Conservation (phyloP, 2,329 filamentous ascomycete genomes). For the Biscogniauxia marginata region DNA sequence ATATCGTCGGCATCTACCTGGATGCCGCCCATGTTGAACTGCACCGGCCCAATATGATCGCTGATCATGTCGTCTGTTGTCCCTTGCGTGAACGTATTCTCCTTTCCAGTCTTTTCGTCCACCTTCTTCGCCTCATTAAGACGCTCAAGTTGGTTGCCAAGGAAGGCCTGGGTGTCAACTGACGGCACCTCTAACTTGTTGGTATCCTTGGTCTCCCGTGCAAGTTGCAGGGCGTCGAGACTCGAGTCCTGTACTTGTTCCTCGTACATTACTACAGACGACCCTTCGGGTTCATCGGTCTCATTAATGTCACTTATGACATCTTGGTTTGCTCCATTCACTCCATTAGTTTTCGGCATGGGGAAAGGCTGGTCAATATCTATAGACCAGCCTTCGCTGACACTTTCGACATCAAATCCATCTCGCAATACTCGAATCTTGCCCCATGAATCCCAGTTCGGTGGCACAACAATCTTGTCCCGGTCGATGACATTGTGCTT, state of each 20-base stretch:
- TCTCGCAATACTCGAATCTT: constrained; percentile 92
- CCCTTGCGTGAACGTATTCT: constrained; percentile 30
- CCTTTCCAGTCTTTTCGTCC: constrained; percentile 45
- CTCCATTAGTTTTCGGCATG: constrained; percentile 28
- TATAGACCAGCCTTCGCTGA: constrained; percentile 81
- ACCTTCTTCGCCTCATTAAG: constrained; percentile 65
- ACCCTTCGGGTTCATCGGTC: constrained; percentile 49
- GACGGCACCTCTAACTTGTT: constrained; percentile 60
- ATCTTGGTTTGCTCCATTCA: constrained; percentile 22
- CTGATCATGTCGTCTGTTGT: constrained; percentile 48
- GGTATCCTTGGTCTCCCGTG: constrained; percentile 47
- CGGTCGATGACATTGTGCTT: constrained; percentile 92
- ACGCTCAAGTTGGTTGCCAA: constrained; percentile 70
- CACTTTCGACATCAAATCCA: constrained; percentile 84
- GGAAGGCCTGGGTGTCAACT: constrained; percentile 75
- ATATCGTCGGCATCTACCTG: constrained; percentile 94
- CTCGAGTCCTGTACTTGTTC: constrained; percentile 75
- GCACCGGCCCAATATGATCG: constrained; percentile 89
- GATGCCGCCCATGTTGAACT: constrained; percentile 98
- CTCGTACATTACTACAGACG: constrained; percentile 73
- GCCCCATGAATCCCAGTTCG: constrained; percentile 98
- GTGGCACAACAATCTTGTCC: constrained; percentile 90
- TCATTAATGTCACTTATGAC: constrained; percentile 27
- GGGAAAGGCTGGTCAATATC: constrained; percentile 66
- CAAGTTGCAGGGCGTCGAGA: constrained; percentile 57